Percentiles rank a stretch among this genome's conserved stretches.
These are phyloP conservation scores for Mycena belliarum DNA, from an alignment of 768 basidiomycete species.

Conservation along the genomic window DNA sequence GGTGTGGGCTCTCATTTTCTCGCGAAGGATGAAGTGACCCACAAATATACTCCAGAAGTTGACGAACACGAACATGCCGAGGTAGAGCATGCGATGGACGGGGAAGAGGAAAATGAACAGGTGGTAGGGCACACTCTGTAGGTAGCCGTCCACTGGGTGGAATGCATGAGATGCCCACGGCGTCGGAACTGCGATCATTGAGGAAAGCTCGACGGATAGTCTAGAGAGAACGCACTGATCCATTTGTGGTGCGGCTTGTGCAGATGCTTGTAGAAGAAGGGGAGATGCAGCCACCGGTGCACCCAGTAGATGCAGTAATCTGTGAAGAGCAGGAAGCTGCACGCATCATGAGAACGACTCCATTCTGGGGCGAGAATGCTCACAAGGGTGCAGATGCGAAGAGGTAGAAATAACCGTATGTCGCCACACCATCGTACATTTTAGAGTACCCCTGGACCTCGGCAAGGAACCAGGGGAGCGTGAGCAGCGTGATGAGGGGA, in stretches of 20 bases:
- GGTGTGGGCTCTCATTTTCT: not conserved
- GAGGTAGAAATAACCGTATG: constrained; percentile 79
- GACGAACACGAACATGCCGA: constrained; percentile 86
- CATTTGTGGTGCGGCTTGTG: constrained; percentile 99
- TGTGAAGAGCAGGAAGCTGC: constrained; percentile 80
- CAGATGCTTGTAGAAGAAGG: constrained; percentile 81
- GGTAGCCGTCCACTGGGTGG: constrained; percentile 93
- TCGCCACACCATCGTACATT: constrained; percentile 75
- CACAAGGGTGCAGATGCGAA: constrained; percentile 69
- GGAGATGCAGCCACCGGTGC: constrained; percentile 88
- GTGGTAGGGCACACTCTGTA: constrained; percentile 95
- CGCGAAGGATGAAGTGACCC: constrained; percentile 30
- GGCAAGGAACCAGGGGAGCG: constrained; percentile 90
- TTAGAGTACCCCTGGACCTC: constrained; percentile 86
- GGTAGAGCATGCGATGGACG: constrained; percentile 80
- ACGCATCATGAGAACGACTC: constrained; percentile 7
- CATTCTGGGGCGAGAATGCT: constrained; percentile 28
- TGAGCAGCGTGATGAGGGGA: constrained; percentile 79
- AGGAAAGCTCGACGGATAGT: constrained; percentile 2
- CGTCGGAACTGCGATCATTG: constrained; percentile 71
- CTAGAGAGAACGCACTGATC: constrained; percentile 67
- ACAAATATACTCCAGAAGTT: constrained; percentile 95
- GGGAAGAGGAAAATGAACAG: constrained; percentile 90
- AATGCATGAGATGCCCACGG: constrained; percentile 98
- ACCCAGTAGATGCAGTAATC: constrained; percentile 97